Base-by-base conservation (phyloP, 345 rosid species). In the Alliaria petiolata region DNA sequence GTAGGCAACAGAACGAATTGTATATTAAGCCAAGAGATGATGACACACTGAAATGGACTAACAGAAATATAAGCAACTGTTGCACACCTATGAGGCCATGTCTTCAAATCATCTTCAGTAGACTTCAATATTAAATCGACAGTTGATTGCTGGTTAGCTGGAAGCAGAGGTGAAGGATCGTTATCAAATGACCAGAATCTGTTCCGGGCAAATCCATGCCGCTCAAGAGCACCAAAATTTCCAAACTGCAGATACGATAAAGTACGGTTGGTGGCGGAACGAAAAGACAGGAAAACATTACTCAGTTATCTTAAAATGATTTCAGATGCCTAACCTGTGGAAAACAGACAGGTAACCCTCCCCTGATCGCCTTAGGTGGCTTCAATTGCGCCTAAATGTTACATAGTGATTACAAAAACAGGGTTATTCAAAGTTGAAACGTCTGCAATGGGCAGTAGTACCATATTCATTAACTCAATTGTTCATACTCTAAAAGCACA, bases 151-250 rank as follows among this genome's bases (percentile, higher is more conserved):
- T 70, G 81, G 77, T 80, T 85, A 56, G 82, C 65, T 2, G 87
- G 84, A 63, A 92, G 86, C 69, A 93, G 79, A 74, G 97, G 98
- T 11, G 92, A 82, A 67, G 97, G 95, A 73, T 90, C 85, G 7
- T 25, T 70, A 63, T 93, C 97, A 42, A 87, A 16, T 17, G 92
- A 81, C 98, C 98, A 93, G 34, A 84, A 33, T 66, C 85, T 87
- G 76, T 84, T 90, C 81, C 87, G 82, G 6, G 98, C 92, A 78
- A 93, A 90, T 63, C 98, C 98, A 79, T 89, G 88, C 70, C 81
- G 85, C 84, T 93, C 98, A 67, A 84, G 85, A n/a, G 85, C 67
- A 65, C 95, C 97, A 44, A 83, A 84, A 64, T 79, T 89, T 14
- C 92, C 96, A 75, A 90, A 90, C 98, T 93, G 84, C 62, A 82